phyloP scores from a whole-genome alignment of 805 yeast species.

The Metschnikowia henanensis region DNA sequence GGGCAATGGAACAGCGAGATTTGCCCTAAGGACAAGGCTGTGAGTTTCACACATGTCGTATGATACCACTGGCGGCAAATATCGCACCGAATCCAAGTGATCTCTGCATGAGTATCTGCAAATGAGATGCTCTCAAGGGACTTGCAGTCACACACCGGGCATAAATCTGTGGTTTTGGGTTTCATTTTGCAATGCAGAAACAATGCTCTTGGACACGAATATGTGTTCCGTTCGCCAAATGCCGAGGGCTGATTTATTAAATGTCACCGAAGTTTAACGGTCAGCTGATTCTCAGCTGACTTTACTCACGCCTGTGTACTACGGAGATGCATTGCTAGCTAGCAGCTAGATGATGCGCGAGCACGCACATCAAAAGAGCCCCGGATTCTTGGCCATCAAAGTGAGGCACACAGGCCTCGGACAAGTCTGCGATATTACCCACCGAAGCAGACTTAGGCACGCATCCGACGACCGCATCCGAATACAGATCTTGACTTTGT shows the following conservation, averaged over 20 bases:
- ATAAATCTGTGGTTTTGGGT: conserved; percentile 7
- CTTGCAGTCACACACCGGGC: conserved; percentile 12
- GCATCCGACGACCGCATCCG: too few species aligned
- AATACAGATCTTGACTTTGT: too few species aligned
- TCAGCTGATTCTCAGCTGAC: neutral
- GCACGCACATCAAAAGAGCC: neutral
- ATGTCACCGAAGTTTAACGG: too few species aligned
- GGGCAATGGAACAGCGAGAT: conserved; percentile 57
- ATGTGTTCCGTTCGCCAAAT: too few species aligned
- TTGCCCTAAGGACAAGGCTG: conserved; percentile 28
- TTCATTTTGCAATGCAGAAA: conserved; percentile 1
- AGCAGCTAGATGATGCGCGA: too few species aligned
- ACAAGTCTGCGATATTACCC: neutral
- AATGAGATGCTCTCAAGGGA: conserved; percentile 1
- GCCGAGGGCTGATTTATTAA: too few species aligned
- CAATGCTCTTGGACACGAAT: too few species aligned
- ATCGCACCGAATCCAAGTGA: conserved; percentile 58
- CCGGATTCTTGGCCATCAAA: neutral
- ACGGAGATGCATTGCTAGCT: too few species aligned
- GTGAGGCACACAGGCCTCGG: neutral
- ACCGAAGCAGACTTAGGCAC: neutral
- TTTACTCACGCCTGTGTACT: neutral
- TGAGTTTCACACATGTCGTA: conserved; percentile 38
- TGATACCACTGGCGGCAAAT: conserved; percentile 58
- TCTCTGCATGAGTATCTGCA: conserved; percentile 2